phyloP scores from a whole-genome alignment of 352 stramenopile species.

The Halophytophthora polymorphica region DNA sequence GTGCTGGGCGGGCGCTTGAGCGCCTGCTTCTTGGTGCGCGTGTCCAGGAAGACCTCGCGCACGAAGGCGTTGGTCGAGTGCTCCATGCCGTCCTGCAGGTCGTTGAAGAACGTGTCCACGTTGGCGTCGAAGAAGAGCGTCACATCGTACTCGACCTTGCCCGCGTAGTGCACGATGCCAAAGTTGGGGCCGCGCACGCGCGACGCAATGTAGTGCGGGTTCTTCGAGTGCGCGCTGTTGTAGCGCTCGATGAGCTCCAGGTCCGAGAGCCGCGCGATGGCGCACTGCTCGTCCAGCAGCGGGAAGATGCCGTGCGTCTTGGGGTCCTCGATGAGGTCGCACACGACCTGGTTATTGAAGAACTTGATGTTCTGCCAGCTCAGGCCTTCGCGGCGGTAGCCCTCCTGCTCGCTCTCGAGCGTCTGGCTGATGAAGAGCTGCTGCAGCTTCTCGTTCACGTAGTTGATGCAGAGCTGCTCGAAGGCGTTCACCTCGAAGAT shows the following conservation, averaged over 20 bases:
- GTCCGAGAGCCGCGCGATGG: conserved; percentile 66
- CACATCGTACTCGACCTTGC: conserved; percentile 86
- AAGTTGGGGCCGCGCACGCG: conserved; percentile 72
- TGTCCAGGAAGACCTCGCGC: conserved; percentile 80
- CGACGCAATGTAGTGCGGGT: conserved; percentile 76
- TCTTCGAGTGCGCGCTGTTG: conserved; percentile 60
- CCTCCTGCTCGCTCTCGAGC: conserved; percentile 75
- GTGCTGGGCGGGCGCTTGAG: conserved; percentile 82
- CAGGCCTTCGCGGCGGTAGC: conserved; percentile 72
- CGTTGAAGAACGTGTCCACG: conserved; percentile 84
- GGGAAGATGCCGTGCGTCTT: conserved; percentile 82
- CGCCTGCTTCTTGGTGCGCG: conserved; percentile 71
- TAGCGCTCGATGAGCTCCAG: conserved; percentile 77
- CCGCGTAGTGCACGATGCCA: conserved; percentile 81
- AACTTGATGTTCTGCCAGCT: conserved; percentile 76
- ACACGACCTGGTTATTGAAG: conserved; percentile 89
- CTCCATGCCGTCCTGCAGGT: conserved; percentile 71
- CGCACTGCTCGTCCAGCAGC: conserved; percentile 77
- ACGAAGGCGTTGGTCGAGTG: conserved; percentile 73
- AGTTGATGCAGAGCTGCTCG: conserved; percentile 91
- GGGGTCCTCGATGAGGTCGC: conserved; percentile 84
- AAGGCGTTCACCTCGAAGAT: conserved; percentile 90
- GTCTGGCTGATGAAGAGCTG: conserved; percentile 87
- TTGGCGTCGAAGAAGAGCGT: conserved; percentile 84
- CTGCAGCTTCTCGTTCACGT: conserved; percentile 88